Percentiles rank a stretch among this genome's conserved stretches.
These are phyloP conservation scores for Smallanthus sonchifolius DNA, from an alignment of 129 eudicot species.

Conservation along the genomic window DNA sequence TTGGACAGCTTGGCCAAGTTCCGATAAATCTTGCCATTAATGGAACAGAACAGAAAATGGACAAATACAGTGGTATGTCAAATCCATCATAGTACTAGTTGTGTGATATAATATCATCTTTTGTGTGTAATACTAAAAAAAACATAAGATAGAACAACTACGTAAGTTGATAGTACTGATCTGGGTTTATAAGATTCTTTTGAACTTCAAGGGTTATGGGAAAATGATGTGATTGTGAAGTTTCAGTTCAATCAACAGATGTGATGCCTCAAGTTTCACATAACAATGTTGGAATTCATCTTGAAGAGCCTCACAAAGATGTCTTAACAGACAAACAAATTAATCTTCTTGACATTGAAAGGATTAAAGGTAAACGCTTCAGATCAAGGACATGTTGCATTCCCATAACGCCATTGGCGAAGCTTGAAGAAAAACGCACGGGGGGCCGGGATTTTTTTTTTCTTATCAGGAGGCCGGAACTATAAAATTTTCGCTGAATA, in stretches of 20 bases:
- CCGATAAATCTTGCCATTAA: conserved; percentile 19
- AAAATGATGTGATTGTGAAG: not conserved
- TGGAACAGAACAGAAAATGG: conserved; percentile 24
- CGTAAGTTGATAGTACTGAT: too few relatives aligned
- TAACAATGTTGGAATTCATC: too few relatives aligned
- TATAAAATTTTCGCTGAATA: too few relatives aligned
- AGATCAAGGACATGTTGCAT: too few relatives aligned
- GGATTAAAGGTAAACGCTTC: too few relatives aligned
- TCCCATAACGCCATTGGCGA: too few relatives aligned
- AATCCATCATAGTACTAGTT: not conserved
- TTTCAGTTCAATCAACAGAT: conserved; percentile 24
- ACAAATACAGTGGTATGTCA: conserved; percentile 34
- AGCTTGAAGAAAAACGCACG: too few relatives aligned
- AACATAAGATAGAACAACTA: not conserved
- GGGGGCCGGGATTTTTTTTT: too few relatives aligned
- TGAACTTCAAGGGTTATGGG: not conserved
- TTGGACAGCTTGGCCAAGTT: conserved; percentile 20
- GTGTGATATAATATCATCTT: not conserved
- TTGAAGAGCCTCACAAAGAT: too few relatives aligned
- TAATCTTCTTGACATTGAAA: too few relatives aligned
- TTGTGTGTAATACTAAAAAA: not conserved
- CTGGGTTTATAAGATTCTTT: not conserved
- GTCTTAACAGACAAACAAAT: too few relatives aligned
- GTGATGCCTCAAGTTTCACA: conserved; percentile 24
- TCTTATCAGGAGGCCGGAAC: too few relatives aligned